phyloP scores from a whole-genome alignment of 441 rosid species.

The Populus hybrid region DNA sequence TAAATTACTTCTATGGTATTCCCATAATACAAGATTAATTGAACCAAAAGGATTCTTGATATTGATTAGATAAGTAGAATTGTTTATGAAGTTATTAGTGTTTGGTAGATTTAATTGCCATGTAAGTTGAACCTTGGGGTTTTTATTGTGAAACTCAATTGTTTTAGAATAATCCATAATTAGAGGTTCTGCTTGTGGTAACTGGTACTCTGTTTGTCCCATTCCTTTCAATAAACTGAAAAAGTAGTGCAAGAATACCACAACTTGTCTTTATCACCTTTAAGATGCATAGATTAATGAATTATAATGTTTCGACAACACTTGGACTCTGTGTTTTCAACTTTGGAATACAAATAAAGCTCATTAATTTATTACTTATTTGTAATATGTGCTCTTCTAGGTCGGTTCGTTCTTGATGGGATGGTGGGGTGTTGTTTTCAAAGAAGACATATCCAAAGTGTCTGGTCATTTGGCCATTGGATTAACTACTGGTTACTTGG shows the following conservation, averaged over 20 bases:
- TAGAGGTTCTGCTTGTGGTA: not conserved
- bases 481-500: constrained; percentile 78
- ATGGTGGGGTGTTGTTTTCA: constrained; percentile 88
- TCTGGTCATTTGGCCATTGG: constrained; percentile 77
- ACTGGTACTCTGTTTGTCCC: not conserved
- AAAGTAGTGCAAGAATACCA: not conserved
- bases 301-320: not conserved
- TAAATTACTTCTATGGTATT: not conserved
- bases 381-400: constrained; percentile 29
- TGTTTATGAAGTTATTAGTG: not conserved
- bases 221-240: not conserved
- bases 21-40: not conserved
- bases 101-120: not conserved
- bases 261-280: not conserved
- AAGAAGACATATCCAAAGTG: constrained; percentile 54
- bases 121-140: not conserved
- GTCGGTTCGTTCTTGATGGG: constrained; percentile 98
- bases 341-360: not conserved
- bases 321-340: not conserved
- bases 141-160: not conserved
- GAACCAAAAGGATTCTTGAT: not conserved
- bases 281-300: not conserved
- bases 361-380: not conserved
- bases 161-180: not conserved
- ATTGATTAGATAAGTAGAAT: not conserved